phyloP scores from a whole-genome alignment of 768 basidiomycete genomes.

The Russula emetica region DNA sequence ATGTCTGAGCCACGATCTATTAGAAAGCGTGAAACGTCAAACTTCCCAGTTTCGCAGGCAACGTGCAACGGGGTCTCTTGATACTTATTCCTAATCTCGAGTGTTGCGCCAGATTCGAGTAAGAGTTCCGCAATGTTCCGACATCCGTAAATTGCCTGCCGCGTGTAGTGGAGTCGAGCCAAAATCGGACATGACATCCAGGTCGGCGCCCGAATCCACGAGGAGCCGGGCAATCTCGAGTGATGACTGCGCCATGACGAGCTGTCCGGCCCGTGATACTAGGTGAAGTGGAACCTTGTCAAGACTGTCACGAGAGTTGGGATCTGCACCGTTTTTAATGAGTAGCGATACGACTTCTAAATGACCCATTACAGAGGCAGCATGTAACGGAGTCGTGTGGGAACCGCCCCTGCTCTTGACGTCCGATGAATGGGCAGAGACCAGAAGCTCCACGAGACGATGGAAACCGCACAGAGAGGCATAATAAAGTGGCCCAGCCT shows the following conservation, averaged over 20 bases:
- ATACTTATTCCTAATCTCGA: not conserved
- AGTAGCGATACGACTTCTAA: not conserved
- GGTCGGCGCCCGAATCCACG: not conserved
- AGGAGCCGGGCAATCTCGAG: not conserved
- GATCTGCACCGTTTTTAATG: not conserved
- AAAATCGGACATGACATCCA: not conserved
- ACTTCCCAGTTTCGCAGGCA: not conserved
- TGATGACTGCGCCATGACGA: not conserved
- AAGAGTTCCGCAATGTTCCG: not conserved
- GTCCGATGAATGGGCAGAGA: not conserved
- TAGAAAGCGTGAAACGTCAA: not conserved
- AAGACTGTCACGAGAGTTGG: not conserved
- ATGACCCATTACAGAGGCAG: not conserved
- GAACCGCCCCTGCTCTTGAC: not conserved
- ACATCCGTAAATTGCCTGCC: not conserved
- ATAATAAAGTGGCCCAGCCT: not conserved
- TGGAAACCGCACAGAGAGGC: not conserved
- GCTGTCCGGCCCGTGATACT: not conserved
- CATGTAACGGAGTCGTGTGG: not conserved
- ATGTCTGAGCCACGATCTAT: not conserved
- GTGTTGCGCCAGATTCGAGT: not conserved
- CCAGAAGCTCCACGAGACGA: not conserved
- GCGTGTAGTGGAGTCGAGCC: not conserved
- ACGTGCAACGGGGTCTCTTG: not conserved
- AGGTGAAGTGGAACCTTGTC: not conserved